Base-by-base conservation (phyloP, 1,284 basidiomycete species). In the Pyrrhoderma lamaoense region DNA sequence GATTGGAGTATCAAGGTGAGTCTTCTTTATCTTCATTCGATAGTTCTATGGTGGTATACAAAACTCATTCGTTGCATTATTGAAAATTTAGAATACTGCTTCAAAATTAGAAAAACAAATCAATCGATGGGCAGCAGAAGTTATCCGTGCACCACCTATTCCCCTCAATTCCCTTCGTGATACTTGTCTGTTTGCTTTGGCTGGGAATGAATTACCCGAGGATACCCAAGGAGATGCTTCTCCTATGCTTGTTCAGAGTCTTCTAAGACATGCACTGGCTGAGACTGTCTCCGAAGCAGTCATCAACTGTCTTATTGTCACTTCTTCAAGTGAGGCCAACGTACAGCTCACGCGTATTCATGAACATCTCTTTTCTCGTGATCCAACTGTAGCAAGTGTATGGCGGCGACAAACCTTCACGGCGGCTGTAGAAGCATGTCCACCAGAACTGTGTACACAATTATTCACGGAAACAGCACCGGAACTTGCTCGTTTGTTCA, bases 391-490 rank as follows among this genome's bases (percentile, higher is more conserved):
- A 14, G 88, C 88, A 1, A 76, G 79, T 43, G 87, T 90, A 9
- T 91, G 88, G 88, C 76, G 88, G 9, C 76, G 88, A 3, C 88
- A 91, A 62, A 90, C 88, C 2, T 87, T 89, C 66, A 81, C 82
- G 5, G 87, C 88, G 0, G 85, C 88, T 2, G 82, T 90, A 47
- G 85, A 89, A 45, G 64, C 73, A 0, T 85, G 81, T 63, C 80
- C 85, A 0, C 75, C 79, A 2, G 78, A 82, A 38, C 82, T 87
- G 75, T 73, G 77, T 1, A 61, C 71, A 37, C 73, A 70, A 61
- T 80, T 90, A 60, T 69, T 90, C 37, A 64, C 70, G 19, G 86
- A 89, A 54, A 75, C 84, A 57, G 74, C 88, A 45, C 79, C 83
- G 2, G 67, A 74, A 34, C 71, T 89, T 45, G 71, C 76, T 56